phyloP scores from a whole-genome alignment of 2,329 filamentous ascomycete genomes.

The Aureobasidium vineae region DNA sequence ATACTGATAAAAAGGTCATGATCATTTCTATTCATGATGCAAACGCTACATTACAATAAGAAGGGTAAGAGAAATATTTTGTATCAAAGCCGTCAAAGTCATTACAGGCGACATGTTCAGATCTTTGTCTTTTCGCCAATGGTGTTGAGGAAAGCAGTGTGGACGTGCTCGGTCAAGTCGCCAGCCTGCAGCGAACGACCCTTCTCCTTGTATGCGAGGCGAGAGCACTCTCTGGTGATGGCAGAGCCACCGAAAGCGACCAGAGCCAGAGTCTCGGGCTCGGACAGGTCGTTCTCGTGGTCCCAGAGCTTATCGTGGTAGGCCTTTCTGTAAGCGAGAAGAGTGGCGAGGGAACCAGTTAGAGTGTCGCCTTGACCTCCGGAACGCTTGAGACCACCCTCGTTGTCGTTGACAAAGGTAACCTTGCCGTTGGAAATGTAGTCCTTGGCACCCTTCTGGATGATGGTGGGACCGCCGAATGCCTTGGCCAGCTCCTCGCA shows the following conservation, averaged over 20 bases:
- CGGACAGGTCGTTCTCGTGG: constrained; percentile 54
- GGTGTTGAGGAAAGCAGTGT: constrained; percentile 73
- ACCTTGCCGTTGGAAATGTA: constrained; percentile 75
- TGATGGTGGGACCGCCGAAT: constrained; percentile 82
- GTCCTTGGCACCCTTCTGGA: constrained; percentile 84
- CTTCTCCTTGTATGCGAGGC: constrained; percentile 79
- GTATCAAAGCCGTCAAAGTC: constrained; percentile 14
- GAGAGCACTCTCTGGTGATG: constrained; percentile 86
- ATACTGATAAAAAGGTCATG: constrained; percentile 7
- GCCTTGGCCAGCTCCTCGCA: constrained; percentile 69
- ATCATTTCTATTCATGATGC: constrained; percentile 2
- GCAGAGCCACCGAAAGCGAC: constrained; percentile 84
- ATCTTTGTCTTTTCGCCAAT: constrained; percentile 62
- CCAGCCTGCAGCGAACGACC: constrained; percentile 88
- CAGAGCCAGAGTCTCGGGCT: constrained; percentile 63
- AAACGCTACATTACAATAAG: constrained; percentile 11
- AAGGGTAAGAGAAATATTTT: neutral
- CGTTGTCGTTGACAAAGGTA: constrained; percentile 72
- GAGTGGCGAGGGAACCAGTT: constrained; percentile 83
- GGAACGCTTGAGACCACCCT: constrained; percentile 82
- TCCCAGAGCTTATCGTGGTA: constrained; percentile 84
- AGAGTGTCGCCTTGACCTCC: constrained; percentile 95
- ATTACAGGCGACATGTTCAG: constrained; percentile 12
- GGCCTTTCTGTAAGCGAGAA: constrained; percentile 82
- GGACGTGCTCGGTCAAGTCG: constrained; percentile 88